phyloP scores from a whole-genome alignment of 148 eudicot species.

The Limonium bicolor region DNA sequence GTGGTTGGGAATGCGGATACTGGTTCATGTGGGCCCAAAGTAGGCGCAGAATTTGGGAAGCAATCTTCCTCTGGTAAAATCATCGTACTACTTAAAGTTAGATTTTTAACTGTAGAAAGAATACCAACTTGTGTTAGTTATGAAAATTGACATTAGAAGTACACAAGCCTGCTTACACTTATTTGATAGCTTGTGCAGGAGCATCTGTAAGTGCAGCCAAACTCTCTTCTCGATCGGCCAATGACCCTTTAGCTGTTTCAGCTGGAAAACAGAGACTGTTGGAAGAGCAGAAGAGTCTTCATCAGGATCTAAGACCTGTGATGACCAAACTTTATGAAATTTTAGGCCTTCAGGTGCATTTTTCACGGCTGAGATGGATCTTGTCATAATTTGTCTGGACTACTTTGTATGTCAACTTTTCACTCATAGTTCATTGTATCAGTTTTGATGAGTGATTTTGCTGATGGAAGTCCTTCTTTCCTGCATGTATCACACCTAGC shows the following conservation, averaged over 20 bases:
- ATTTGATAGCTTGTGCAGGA: conserved; percentile 2
- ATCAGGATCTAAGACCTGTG: not conserved
- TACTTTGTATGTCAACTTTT: not conserved
- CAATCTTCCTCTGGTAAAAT: conserved; percentile 3
- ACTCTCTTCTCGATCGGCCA: not conserved
- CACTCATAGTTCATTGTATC: not conserved
- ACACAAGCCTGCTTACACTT: not conserved
- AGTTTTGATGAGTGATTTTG: not conserved
- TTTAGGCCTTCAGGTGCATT: not conserved
- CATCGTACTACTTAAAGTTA: not conserved
- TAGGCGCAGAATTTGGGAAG: conserved; percentile 9
- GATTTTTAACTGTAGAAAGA: not conserved
- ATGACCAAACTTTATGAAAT: not conserved
- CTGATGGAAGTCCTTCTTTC: not conserved
- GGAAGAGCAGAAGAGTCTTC: conserved; percentile 3
- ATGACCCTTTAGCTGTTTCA: not conserved
- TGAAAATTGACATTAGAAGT: not conserved
- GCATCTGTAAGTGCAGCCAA: not conserved
- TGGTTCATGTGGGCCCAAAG: conserved; percentile 14
- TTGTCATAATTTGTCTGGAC: not conserved
- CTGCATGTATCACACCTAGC: not conserved
- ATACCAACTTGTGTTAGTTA: not conserved
- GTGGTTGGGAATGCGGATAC: conserved; percentile 16
- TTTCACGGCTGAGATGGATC: not conserved
- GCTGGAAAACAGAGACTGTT: not conserved